A percentile compares a stretch with the other conserved stretches of the same genome.
Evolutionary conservation across 805 yeast species (phyloP).

Genomic region (Ogataea pilisensis): DNA sequence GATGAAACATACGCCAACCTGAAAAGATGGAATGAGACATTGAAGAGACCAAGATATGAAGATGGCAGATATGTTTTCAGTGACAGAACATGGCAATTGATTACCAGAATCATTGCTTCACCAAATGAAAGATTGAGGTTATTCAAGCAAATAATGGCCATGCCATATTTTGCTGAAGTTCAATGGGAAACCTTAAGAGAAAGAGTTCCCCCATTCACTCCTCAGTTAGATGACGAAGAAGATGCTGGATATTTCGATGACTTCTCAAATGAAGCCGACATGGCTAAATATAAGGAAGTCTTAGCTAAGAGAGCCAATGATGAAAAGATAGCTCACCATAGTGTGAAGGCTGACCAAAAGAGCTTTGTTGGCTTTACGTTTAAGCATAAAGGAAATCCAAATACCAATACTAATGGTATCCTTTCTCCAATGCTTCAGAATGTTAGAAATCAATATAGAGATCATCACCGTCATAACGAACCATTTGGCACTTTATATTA

Average conservation of each 20-base stretch:
- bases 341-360: constrained; percentile 54
- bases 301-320: constrained; percentile 86
- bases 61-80: constrained; percentile 90
- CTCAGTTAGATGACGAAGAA: constrained; percentile 93
- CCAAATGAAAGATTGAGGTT: constrained; percentile 71
- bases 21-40: constrained; percentile 86
- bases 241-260: constrained; percentile 99
- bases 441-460: constrained; percentile 19
- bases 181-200: constrained; percentile 70
- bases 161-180: constrained; percentile 80
- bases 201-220: constrained; percentile 89
- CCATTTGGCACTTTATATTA: constrained; percentile 35
- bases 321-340: constrained; percentile 71
- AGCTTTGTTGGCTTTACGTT: constrained; percentile 94
- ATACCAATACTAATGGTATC: constrained; percentile 37
- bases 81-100: constrained; percentile 93
- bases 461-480: constrained; percentile 25
- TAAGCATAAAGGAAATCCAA: constrained; percentile 70
- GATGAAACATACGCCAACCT: constrained; percentile 94
- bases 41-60: constrained; percentile 86
- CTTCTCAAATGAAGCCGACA: constrained; percentile 91
- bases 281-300: constrained; percentile 97
- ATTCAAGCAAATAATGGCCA: constrained; percentile 74
- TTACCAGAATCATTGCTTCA: constrained; percentile 73
- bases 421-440: constrained; percentile 30